Conservation (phyloP, 768 basidiomycete species). For the Multifurca ochricompacta region DNA sequence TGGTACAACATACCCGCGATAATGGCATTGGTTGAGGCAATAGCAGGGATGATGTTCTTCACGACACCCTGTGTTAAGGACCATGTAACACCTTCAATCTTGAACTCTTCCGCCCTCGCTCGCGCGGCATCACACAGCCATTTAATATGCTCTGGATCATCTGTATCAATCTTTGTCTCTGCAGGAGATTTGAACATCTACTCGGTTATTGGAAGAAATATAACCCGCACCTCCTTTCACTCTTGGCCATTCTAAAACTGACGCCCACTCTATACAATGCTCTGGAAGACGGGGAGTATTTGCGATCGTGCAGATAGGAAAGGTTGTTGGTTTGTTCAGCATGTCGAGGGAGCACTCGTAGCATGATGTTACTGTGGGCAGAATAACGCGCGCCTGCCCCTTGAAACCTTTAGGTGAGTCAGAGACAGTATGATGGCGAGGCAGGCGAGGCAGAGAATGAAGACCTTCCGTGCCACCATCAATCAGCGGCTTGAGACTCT, state of each 20-base stretch:
- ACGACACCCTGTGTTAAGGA: constrained; percentile 96
- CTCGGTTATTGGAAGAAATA: neutral
- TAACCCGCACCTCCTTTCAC: constrained; percentile 68
- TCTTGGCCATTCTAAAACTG: constrained; percentile 96
- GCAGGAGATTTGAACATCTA: neutral
- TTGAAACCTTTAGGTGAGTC: constrained; percentile 68
- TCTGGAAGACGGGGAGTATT: constrained; percentile 97
- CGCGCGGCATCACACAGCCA: constrained; percentile 85
- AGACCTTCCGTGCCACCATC: constrained; percentile 97
- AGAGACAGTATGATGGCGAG: neutral
- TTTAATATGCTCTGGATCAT: constrained; percentile 92
- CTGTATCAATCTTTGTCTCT: constrained; percentile 97
- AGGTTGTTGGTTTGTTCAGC: constrained; percentile 94
- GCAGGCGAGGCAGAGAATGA: constrained; percentile 10
- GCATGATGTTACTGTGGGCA: constrained; percentile 91
- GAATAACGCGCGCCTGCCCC: constrained; percentile 94
- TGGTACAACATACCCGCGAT: constrained; percentile 65
- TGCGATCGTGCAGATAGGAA: constrained; percentile 98
- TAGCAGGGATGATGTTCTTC: constrained; percentile 98
- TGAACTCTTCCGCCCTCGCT: constrained; percentile 85
- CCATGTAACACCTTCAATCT: constrained; percentile 98
- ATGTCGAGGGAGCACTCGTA: constrained; percentile 98
- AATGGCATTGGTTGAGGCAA: constrained; percentile 97
- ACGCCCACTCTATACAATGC: constrained; percentile 99
- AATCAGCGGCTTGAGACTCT: constrained; percentile 92